These are phyloP conservation scores for Populus hybrid DNA, from an alignment of 441 rosid genomes.

Conservation along the genomic window DNA sequence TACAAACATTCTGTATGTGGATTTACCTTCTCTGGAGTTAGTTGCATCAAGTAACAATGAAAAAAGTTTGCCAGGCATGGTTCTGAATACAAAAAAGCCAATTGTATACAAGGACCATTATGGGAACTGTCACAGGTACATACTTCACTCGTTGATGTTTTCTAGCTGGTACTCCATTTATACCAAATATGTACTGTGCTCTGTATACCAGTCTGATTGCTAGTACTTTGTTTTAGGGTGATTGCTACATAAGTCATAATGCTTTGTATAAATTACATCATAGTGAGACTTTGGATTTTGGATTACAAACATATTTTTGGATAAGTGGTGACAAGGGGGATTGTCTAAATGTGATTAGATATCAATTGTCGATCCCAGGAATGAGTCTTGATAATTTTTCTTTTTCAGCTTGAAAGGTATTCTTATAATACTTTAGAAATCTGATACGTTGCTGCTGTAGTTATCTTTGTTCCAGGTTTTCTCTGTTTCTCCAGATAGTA, in stretches of 20 bases:
- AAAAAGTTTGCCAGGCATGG: constrained; percentile 83
- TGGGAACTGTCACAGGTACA: constrained; percentile 75
- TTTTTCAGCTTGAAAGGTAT: not conserved
- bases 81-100: constrained; percentile 71
- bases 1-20: constrained; percentile 87
- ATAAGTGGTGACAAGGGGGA: too few relatives aligned
- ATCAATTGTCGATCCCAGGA: not conserved
- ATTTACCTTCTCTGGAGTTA: constrained; percentile 61
- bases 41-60: constrained; percentile 59
- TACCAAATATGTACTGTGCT: not conserved
- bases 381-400: not conserved
- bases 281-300: not conserved
- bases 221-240: not conserved
- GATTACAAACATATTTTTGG: not conserved
- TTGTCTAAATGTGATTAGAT: not conserved
- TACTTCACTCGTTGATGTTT: constrained; percentile 4
- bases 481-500: not conserved
- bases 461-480: not conserved
- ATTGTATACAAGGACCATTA: constrained; percentile 54
- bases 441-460: not conserved
- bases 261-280: constrained; percentile 2
- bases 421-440: not conserved
- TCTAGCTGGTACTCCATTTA: not conserved
- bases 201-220: not conserved
- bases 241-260: not conserved